These are phyloP conservation scores for Mortierella antarctica DNA, from an alignment of 192 early-diverging fungal genomes.

Conservation along the genomic window DNA sequence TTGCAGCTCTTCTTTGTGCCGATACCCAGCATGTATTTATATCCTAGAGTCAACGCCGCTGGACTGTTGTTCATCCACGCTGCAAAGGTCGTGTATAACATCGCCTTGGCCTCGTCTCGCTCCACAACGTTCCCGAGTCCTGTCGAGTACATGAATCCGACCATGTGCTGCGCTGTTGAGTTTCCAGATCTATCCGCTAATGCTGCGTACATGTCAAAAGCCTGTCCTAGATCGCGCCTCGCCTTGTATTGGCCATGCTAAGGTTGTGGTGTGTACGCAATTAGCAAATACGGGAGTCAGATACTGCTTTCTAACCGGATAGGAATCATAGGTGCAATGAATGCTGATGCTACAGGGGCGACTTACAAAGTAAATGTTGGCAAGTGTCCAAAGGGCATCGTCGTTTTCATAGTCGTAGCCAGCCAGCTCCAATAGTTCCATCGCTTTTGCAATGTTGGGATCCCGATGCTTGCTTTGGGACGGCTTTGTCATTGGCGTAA, in stretches of 20 bases:
- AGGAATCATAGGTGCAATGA: not conserved
- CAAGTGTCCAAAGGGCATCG: conserved; percentile 73
- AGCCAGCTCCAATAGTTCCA: conserved; percentile 58
- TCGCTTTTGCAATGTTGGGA: conserved; percentile 42
- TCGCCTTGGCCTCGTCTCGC: conserved; percentile 76
- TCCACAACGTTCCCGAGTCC: conserved; percentile 77
- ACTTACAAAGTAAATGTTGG: conserved; percentile 80
- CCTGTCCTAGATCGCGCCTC: conserved; percentile 64
- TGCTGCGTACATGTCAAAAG: conserved; percentile 71
- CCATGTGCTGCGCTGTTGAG: conserved; percentile 86
- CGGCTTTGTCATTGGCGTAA: not conserved
- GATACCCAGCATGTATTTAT: conserved; percentile 84
- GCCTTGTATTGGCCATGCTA: conserved; percentile 72
- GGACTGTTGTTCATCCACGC: conserved; percentile 76
- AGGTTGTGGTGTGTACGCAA: too few relatives aligned
- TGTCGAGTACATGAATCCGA: conserved; percentile 93
- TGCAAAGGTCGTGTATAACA: conserved; percentile 73
- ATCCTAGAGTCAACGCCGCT: conserved; percentile 88
- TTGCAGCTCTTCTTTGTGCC: conserved; percentile 83
- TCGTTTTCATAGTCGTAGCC: conserved; percentile 58
- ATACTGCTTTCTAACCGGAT: not conserved
- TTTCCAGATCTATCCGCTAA: conserved; percentile 78
- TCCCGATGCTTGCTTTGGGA: conserved; percentile 22
- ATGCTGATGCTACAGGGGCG: not conserved
- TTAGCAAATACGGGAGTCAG: conserved; percentile 2